Base-by-base conservation (phyloP, 2,329 filamentous ascomycete genomes). In the Neopestalotiopsis rosae region DNA sequence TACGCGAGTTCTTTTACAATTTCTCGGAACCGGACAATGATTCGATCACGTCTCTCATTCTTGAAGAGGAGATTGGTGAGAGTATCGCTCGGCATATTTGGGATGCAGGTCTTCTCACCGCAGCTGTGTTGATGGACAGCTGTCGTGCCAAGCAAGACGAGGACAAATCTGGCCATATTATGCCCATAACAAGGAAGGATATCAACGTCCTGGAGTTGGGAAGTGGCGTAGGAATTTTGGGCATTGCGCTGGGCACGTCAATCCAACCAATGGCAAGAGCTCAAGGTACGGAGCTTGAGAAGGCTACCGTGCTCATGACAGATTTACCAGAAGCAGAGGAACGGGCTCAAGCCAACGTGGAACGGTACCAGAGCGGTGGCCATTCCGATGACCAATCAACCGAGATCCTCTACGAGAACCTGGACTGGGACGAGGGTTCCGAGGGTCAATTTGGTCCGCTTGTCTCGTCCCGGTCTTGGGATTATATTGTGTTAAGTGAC, bases 71-170 rank as follows among this genome's bases (percentile, higher is more conserved):
- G 66, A 83, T 89, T 10, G 87, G 87, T 14, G 87, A 89, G 77
- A 89, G 86, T 73, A 89, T 90, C 67, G 87, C 87, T 0, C 83
- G 87, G 2, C 87, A 89, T 69, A 80, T 89, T 5, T 90, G 88
- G 88, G 88, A 90, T 66, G 87, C 83, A 1, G 88, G 88, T 0
- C 78, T 89, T 10, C 79, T 86, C 5, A 82, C 84, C 1, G 77
- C 82, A 1, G 80, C 80, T 1, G 73, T 81, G 12, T 62, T 85
- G 12, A 78, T 77, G 1, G 75, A 77, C 28, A 68, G 70, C 0
- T 74, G 73, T 30, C 68, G 68, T 4, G 69, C 61, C 9, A 30
- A 49, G 7, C 67, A 71, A 9, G 34, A 38, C 17, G 38, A n/a
- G 5, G 7, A 5, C 12, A 65, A 5, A 24, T 72, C 73, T 24